Evolutionary conservation across 208 protist species (phyloP), one percentile per base, ranked within the genome.

Genomic region (Acanthamoeba sp.): DNA sequence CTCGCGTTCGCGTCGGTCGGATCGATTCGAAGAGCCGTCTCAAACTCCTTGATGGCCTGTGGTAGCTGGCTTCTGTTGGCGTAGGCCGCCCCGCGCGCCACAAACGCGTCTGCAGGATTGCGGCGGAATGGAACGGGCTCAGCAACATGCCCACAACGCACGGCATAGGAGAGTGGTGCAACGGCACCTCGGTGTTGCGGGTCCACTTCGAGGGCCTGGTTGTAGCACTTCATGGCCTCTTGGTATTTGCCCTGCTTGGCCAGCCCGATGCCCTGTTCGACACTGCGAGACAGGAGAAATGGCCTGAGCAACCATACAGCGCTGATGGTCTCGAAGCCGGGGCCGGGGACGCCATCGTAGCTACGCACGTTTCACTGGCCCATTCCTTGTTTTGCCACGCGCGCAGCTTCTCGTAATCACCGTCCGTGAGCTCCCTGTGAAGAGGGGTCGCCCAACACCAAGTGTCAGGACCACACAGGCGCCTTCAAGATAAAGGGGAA

Each of bases 131-230:
- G 27, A 34, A 20, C 76, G 27, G n/a, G 4, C 22, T 55, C 50
- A 55, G 50, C 29, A 88, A 62, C 5, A 62, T 38, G 4, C 6
- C 32, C 34, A 42, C 32, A 20, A 7, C 38, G 10, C 38, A 45
- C 24, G 14, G 32, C 20, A 0, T 22, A 2, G 36, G 38, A 52
- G 34, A 36, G 62, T 14, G 29, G 62, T 69, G n/a, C 3, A 34
- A n/a, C 29, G 29, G 20, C 4, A 52, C 55, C 48, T 66, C 82
- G 90, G 18, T 93, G 88, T 20, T 71, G 40, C 14, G 88, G 88
- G 27, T 93, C 88, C 40, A 93, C 88, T 48, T 93, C 88, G 10
- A 93, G 42, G 9, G 88, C 88, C 59, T 93, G 88, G 36, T 93
- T 93, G 45, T 93, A 93, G n/a, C 52, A 93, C 38, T 78, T 69